Percentiles rank a stretch among this genome's conserved stretches.
These are phyloP conservation scores for Penicillium manginii DNA, from an alignment of 495 filamentous ascomycete species.

Conservation along the genomic window DNA sequence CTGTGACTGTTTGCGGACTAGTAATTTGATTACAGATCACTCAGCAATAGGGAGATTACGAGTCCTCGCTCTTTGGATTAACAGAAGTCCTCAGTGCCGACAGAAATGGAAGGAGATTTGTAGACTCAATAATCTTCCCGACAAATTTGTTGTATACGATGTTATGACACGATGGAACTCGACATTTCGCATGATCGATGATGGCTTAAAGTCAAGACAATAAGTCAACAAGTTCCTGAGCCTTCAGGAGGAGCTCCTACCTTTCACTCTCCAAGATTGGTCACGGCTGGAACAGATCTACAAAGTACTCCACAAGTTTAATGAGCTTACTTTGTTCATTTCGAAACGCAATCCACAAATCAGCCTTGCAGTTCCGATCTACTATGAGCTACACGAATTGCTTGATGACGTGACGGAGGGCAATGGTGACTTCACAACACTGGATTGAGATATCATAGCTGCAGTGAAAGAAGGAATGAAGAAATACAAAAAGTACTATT, in stretches of 20 bases:
- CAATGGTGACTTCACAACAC: constrained; percentile 7
- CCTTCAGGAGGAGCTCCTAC: background rate
- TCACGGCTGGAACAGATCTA: constrained; percentile 4
- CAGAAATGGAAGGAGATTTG: constrained; percentile 15
- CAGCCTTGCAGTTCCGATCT: constrained; percentile 13
- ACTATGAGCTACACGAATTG: constrained; percentile 15
- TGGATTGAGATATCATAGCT: constrained; percentile 13
- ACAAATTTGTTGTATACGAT: constrained; percentile 16
- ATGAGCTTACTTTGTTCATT: too few relatives aligned
- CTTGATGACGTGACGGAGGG: background rate
- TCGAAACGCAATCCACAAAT: constrained; percentile 14
- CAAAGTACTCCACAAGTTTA: background rate
- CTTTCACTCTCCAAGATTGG: constrained; percentile 7
- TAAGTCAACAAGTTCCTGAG: background rate
- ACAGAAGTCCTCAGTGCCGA: constrained; percentile 12
- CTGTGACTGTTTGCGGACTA: background rate
- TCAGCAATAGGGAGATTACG: constrained; percentile 12
- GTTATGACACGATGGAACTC: constrained; percentile 14
- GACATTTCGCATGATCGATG: constrained; percentile 3
- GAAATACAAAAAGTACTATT: too few relatives aligned
- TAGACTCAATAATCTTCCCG: background rate
- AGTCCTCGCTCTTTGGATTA: constrained; percentile 15
- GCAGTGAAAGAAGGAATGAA: constrained; percentile 16
- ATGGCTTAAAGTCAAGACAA: too few relatives aligned
- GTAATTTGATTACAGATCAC: background rate